Conservation (phyloP, 306 rosid genomes). For the Pachyrhizus erosus region DNA sequence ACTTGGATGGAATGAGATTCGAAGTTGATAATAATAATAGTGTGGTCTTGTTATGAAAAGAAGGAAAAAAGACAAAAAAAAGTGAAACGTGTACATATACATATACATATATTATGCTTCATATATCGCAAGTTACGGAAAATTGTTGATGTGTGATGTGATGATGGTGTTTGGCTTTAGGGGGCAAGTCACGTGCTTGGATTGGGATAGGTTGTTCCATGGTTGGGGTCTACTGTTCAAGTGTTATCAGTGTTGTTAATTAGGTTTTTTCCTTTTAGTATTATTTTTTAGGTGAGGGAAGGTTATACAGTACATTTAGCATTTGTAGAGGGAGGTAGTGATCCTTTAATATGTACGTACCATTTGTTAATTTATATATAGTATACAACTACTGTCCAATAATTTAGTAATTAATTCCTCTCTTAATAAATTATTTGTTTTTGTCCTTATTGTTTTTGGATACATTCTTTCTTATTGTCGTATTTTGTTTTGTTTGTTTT, state of each 20-base stretch:
- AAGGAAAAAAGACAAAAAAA: constrained; percentile 27
- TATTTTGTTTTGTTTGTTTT: not conserved
- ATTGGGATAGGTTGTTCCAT: constrained; percentile 40
- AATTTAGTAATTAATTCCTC: not conserved
- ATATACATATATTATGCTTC: constrained; percentile 9
- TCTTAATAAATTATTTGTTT: not conserved
- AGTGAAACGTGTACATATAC: not conserved
- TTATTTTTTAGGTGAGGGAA: constrained; percentile 16
- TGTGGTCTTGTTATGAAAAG: constrained; percentile 65
- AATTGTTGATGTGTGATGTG: constrained; percentile 50
- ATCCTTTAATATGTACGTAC: constrained; percentile 31
- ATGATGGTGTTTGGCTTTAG: constrained; percentile 52
- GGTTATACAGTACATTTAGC: constrained; percentile 26
- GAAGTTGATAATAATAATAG: constrained; percentile 64
- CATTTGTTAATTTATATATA: constrained; percentile 31
- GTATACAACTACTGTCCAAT: not conserved
- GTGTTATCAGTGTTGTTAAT: constrained; percentile 33
- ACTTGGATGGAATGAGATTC: constrained; percentile 73
- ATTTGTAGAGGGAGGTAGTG: constrained; percentile 33
- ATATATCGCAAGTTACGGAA: constrained; percentile 24
- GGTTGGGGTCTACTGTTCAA: constrained; percentile 35
- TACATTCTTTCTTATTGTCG: no score
- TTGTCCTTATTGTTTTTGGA: no score
- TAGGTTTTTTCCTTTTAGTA: constrained; percentile 1
- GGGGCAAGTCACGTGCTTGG: constrained; percentile 47